Evolutionary conservation across 2,329 filamentous ascomycete genomes (phyloP).

Genomic region (Blastomyces emzantsi): DNA sequence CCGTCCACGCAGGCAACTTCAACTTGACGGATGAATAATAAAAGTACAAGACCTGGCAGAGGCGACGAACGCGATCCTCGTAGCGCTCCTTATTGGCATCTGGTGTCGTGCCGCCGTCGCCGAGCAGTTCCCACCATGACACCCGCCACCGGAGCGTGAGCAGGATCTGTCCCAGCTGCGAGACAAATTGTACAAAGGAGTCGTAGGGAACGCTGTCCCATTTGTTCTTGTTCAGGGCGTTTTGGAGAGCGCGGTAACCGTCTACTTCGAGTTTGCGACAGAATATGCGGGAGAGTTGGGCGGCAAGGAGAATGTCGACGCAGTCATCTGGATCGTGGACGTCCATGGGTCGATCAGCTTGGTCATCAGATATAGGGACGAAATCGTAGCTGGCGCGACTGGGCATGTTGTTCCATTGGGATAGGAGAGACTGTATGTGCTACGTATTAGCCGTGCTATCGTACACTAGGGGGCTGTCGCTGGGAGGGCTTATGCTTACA

Average conservation of each 20-base stretch:
- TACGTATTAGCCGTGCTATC: slow-evolving; percentile 4
- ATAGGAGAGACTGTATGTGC: slow-evolving; percentile 30
- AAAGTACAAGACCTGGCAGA: slow-evolving; percentile 39
- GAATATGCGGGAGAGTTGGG: slow-evolving; percentile 38
- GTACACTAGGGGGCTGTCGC: not conserved
- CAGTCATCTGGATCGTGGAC: slow-evolving; percentile 30
- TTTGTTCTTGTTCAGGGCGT: slow-evolving; percentile 39
- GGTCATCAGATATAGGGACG: slow-evolving; percentile 24
- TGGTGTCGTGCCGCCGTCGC: slow-evolving; percentile 32
- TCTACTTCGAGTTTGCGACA: slow-evolving; percentile 41
- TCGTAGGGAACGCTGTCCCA: slow-evolving; percentile 38
- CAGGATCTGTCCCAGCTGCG: slow-evolving; percentile 34
- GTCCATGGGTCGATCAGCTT: slow-evolving; percentile 32
- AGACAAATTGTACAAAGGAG: slow-evolving; percentile 33
- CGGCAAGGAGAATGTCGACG: slow-evolving; percentile 35
- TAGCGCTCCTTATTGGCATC: slow-evolving; percentile 29
- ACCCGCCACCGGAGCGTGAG: slow-evolving; percentile 38
- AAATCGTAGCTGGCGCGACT: slow-evolving; percentile 38
- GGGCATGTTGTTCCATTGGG: slow-evolving; percentile 40
- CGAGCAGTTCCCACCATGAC: slow-evolving; percentile 39
- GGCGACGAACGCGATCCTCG: slow-evolving; percentile 32
- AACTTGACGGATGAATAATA: slow-evolving; percentile 39
- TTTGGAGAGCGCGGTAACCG: slow-evolving; percentile 37
- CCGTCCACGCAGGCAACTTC: slow-evolving; percentile 35
- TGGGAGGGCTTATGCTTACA: slow-evolving; percentile 23